Evolutionary conservation across 1,139 yeast genomes (phyloP), one percentile per base, ranked within the genome.

Genomic region (Candida glucosophila): DNA sequence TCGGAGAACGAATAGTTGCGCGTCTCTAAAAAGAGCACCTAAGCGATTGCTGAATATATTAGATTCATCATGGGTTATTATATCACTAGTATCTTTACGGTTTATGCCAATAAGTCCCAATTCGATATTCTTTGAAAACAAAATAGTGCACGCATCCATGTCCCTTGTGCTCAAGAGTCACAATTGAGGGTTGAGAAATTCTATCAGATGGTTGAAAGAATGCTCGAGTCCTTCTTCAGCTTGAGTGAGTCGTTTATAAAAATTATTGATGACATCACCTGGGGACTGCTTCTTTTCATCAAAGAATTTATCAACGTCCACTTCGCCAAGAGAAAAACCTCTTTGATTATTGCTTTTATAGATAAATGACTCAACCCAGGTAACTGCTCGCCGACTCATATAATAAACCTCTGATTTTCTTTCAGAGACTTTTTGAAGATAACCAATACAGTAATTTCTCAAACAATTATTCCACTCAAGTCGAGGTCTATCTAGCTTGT

Each of bases 381-480:
- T 76, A 10, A 83, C 74, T 0, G 95, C 94, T 34, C 70, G 72
- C 31, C 78, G 73, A 11, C 85, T 70, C 63, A 78, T 56, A 34
- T 73, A 77, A 46, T 77, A 81, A 1, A 64, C 58, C 26, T 69
- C 61, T 3, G 78, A 69, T 27, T 64, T 64, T 19, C 80, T 55
- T 22, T 75, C 71, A 13, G 70, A 65, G 6, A 77, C 62, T 26
- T 72, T 62, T 32, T 77, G 79, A 19, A 78, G 48, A 41, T 82
- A 83, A 20, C 72, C 65, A 37, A 69, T 61, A 28, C 85, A 57
- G 18, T 71, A 63, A 37, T 81, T 73, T 27, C 93, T 61, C 8
- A 78, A 61, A 5, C 58, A 48, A 33, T 80, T 78, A 45, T 80
- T 77, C 95, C 96, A 86, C 37, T 75, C 79, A 43, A 86, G 47